Base-by-base conservation (phyloP, 371 early-diverging fungal genomes). In the Apophysomyces ossiformis region DNA sequence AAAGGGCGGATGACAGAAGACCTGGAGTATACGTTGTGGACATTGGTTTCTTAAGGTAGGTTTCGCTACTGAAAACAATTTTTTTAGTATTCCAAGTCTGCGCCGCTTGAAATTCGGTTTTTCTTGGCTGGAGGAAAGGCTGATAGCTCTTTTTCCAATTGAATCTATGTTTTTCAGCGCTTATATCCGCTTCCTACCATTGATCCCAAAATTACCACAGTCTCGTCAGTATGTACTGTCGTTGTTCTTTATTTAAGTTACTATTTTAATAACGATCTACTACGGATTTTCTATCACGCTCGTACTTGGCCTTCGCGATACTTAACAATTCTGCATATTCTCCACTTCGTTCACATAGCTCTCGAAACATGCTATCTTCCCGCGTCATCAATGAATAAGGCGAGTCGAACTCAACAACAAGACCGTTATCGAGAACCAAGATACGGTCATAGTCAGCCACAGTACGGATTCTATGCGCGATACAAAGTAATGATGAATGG, bases 381-480 rank as follows among this genome's bases (percentile, higher is more conserved):
- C 71, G 69, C 9, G 73, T 76, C 69, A 92, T 83, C 65, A 92
- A 77, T 11, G 63, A 71, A 63, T 73, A 75, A 1, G 92, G 92
- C 1, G 88, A 84, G 62, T 87, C 93, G 72, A 84, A 90, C 73
- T 97, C 96, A 7, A 89, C 90, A 4, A 95, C 78, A 37, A 70
- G 61, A 5, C 96, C 96, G 44, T 88, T 88, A 65, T 94, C 93
- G 64, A 96, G 78, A 1, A 95, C 95, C 37, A 96, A 70, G 11
- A 96, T 90, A 46, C 84, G 82, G 73, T 95, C 95, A 63, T 93
- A 96, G 73, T 96, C 95, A 62, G 95, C 92, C n/a, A 97, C 87
- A 1, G 95, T 95, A 13, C 90, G 84, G 69, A 94, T 84, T 12
- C 93, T 89, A 69, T 94, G 93, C 11, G 94, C 93, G 75, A 94